Evolutionary conservation across 208 protist species (phyloP).

Genomic region (Leptomonas pyrrhocoris): DNA sequence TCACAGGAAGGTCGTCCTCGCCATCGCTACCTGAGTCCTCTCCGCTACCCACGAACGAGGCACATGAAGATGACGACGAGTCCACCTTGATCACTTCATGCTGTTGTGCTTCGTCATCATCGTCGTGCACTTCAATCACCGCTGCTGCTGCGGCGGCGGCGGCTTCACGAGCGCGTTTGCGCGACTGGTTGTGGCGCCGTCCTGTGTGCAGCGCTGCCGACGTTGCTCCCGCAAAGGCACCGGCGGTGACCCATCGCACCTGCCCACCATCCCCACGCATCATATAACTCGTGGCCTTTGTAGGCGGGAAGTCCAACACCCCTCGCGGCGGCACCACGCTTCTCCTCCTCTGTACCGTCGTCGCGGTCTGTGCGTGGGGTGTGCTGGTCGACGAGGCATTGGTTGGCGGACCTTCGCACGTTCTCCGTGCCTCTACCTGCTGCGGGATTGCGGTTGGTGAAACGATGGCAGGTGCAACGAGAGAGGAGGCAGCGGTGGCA

Average conservation of each 20-base stretch:
- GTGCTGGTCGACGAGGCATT: neutral
- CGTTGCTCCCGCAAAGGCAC: too few relatives aligned
- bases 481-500: neutral
- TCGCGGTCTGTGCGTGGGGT: neutral
- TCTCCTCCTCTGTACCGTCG: neutral
- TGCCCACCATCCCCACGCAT: constrained; percentile 66
- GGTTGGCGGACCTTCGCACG: neutral
- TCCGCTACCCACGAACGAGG: neutral
- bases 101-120: neutral
- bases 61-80: neutral
- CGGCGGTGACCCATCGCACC: constrained; percentile 57
- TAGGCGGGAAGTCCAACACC: constrained; percentile 37
- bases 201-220: neutral
- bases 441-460: neutral
- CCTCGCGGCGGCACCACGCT: neutral
- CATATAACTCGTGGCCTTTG: constrained; percentile 44
- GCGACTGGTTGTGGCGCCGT: neutral
- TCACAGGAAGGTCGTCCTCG: neutral
- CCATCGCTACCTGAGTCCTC: neutral
- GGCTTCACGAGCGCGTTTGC: neutral
- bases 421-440: neutral
- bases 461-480: neutral
- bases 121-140: constrained; percentile 4
- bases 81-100: constrained; percentile 7
- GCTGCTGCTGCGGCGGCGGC: neutral